These are phyloP conservation scores for Mycotypha africana DNA, from an alignment of 371 early-diverging fungal genomes.

Conservation along the genomic window DNA sequence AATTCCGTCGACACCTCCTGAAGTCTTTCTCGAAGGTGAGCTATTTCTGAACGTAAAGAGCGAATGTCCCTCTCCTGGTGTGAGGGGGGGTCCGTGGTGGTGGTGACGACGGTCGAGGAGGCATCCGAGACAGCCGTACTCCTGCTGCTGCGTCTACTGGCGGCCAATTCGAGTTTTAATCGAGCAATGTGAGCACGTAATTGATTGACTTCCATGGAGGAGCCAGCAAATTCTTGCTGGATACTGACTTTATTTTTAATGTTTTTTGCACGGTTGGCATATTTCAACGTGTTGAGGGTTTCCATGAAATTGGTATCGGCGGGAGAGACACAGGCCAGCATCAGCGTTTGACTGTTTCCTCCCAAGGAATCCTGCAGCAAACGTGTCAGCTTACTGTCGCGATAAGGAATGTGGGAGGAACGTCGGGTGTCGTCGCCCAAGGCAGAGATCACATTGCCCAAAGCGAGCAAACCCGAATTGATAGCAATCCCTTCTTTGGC, in stretches of 20 bases:
- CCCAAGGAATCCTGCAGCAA: slow-evolving; percentile 97
- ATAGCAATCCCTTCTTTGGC: slow-evolving; percentile 98
- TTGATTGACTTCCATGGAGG: slow-evolving; percentile 60
- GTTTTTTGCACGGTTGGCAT: slow-evolving; percentile 85
- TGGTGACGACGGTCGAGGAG: neutral
- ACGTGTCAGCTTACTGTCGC: slow-evolving; percentile 98
- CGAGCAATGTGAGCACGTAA: slow-evolving; percentile 68
- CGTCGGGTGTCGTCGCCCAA: slow-evolving; percentile 81
- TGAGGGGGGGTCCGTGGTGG: neutral
- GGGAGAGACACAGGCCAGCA: slow-evolving; percentile 91
- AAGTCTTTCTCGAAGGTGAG: slow-evolving; percentile 50
- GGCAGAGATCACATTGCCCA: slow-evolving; percentile 99
- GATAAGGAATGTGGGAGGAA: slow-evolving; percentile 83
- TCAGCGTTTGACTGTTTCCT: slow-evolving; percentile 88
- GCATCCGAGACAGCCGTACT: neutral
- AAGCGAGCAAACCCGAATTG: slow-evolving; percentile 93
- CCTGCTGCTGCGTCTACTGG: slow-evolving; percentile 43
- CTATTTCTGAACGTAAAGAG: slow-evolving; percentile 39
- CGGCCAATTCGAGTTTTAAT: slow-evolving; percentile 61
- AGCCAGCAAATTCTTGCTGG: slow-evolving; percentile 66
- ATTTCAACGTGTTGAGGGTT: slow-evolving; percentile 88
- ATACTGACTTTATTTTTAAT: slow-evolving; percentile 81
- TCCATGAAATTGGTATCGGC: slow-evolving; percentile 80
- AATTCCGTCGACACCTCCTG: slow-evolving; percentile 43
- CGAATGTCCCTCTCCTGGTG: slow-evolving; percentile 42